Evolutionary conservation across 257 asterid species (phyloP).

Genomic region (Gardenia jasminoides): DNA sequence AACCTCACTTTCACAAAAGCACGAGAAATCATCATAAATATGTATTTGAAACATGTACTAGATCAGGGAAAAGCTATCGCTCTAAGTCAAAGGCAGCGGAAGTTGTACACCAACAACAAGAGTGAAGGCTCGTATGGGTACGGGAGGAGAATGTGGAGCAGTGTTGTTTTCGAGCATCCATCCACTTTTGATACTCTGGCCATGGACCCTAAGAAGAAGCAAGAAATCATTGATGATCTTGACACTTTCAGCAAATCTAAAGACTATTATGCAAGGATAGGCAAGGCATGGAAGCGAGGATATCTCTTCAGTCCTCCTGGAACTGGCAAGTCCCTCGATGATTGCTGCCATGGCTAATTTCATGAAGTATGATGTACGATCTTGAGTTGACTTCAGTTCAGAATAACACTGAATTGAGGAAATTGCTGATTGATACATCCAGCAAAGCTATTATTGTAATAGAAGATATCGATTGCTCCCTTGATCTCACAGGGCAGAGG

Average conservation of each 20-base stretch:
- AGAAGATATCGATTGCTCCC: too few species aligned
- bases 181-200: conserved; percentile 14
- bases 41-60: conserved; percentile 9
- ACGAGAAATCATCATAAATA: conserved; percentile 1
- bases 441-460: too few species aligned
- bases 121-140: neutral
- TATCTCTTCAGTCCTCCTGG: conserved; percentile 33
- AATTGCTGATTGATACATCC: neutral
- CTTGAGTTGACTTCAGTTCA: conserved; percentile 20
- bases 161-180: conserved; percentile 17
- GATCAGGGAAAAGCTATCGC: conserved; percentile 10
- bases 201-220: conserved; percentile 18
- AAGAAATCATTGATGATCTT: neutral
- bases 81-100: neutral
- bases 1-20: conserved; percentile 2
- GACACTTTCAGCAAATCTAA: neutral
- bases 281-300: conserved; percentile 28
- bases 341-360: conserved; percentile 33
- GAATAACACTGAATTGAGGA: neutral
- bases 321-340: conserved; percentile 35
- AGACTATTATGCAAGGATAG: conserved; percentile 26
- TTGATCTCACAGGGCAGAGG: too few species aligned
- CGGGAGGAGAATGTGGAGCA: conserved; percentile 7
- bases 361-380: conserved; percentile 27
- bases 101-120: neutral